These are phyloP conservation scores for Monilinia polystroma DNA, from an alignment of 2,329 filamentous ascomycete species.

Conservation along the genomic window DNA sequence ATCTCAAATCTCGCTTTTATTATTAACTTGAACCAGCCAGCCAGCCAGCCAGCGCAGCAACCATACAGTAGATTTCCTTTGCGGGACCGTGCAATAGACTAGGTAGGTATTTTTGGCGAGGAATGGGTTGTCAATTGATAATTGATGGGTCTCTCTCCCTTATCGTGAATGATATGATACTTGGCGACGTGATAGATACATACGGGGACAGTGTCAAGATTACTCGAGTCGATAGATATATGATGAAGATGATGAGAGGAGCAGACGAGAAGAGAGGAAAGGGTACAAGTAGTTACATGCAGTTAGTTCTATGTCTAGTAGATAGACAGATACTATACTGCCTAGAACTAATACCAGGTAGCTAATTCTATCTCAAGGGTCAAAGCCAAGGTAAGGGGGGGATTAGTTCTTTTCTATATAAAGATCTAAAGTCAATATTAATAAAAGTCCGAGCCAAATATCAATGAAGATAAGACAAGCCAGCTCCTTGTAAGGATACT, in stretches of 20 bases:
- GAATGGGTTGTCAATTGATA: neutral
- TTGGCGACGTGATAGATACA: neutral
- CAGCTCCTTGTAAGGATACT: neutral
- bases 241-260: too few species aligned
- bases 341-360: too few species aligned
- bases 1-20: conserved; percentile 16
- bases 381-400: too few species aligned
- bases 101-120: conserved; percentile 13
- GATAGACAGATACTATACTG: too few species aligned
- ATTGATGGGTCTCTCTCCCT: conserved; percentile 10
- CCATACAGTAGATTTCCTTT: neutral
- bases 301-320: too few species aligned
- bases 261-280: too few species aligned
- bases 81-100: neutral
- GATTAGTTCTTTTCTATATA: neutral
- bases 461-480: neutral
- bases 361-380: too few species aligned
- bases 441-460: neutral
- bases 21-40: conserved; percentile 11
- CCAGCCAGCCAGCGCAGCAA: conserved; percentile 5
- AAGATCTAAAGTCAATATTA: neutral
- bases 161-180: conserved; percentile 4
- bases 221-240: too few species aligned
- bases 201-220: too few species aligned
- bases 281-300: too few species aligned